Base-by-base conservation (phyloP, 495 filamentous ascomycete species). In the Extremus antarcticus region DNA sequence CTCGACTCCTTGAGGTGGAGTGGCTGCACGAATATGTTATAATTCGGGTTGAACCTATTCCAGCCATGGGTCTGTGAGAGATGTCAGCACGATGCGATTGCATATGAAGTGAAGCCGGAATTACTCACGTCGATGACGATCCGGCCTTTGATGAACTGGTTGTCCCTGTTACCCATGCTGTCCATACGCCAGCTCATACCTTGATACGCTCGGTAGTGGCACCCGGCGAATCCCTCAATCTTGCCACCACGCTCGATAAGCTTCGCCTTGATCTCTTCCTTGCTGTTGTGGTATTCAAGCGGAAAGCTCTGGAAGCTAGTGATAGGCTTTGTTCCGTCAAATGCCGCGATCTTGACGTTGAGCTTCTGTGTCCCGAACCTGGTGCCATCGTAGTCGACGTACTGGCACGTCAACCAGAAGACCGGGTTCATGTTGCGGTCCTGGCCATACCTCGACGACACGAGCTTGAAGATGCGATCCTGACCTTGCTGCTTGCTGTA, bases 371-470 rank as follows among this genome's bases (percentile, higher is more conserved):
- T 71, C 9, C 84, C 81, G 53, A 85, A 85, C 0, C 66, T 68
- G 8, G 73, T 71, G 13, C 85, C 84, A 51, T 83, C 74, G 50
- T 73, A 83, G 50, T 84, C 79, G 43, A 86, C 70, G 53, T 76
- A 79, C 54, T 68, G 65, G 52, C 65, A 67, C 2, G 56, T 65
- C 25, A 70, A 38, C 65, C 68, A 68, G 54, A 65, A 69, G 38
- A 62, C 62, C 1, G 62, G 64, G 23, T 58, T 56, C 7, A 59
- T 58, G 47, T 65, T 63, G 19, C 53, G 43, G 47, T 70, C 65
- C n/a, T 54, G 35, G 23, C 63, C 67, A 48, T 72, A 72, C 10
- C 56, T 55, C 19, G 61, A 65, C 3, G 60, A 58, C 0, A 56
- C 54, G 20, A 77, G 64, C n/a, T 59, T 66, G 51, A 70, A 71